phyloP scores from a whole-genome alignment of 1,284 basidiomycete species.

The Trametes polyzona region DNA sequence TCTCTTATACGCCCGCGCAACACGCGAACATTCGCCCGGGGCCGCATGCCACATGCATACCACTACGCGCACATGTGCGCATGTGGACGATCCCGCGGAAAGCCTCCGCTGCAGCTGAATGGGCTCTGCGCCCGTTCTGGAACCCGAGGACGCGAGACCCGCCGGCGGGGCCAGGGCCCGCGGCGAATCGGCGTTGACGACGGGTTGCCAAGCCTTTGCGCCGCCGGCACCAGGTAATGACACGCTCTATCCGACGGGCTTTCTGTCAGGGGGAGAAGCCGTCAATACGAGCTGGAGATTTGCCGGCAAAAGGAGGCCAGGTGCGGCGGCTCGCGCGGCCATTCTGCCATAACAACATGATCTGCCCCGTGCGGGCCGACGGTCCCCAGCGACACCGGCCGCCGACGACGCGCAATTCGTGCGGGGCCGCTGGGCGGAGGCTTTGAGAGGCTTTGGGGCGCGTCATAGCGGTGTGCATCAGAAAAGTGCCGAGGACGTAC shows the following conservation, averaged over 20 bases:
- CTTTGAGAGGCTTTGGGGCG: background rate
- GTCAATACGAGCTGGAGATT: conserved; percentile 16
- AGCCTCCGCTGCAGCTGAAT: too few relatives aligned
- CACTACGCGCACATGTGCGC: too few relatives aligned
- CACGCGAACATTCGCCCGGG: conserved; percentile 2
- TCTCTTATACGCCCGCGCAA: conserved; percentile 5
- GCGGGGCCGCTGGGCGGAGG: background rate
- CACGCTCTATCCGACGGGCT: too few relatives aligned
- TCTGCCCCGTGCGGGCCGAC: conserved; percentile 1
- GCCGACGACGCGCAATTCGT: background rate
- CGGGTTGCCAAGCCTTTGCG: too few relatives aligned
- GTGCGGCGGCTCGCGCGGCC: background rate
- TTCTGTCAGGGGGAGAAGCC: too few relatives aligned
- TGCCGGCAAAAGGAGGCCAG: conserved; percentile 13
- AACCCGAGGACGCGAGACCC: too few relatives aligned
- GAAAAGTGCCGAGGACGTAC: conserved; percentile 7
- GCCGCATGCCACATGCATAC: too few relatives aligned
- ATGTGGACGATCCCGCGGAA: too few relatives aligned
- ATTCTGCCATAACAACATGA: conserved; percentile 7
- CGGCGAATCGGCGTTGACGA: too few relatives aligned
- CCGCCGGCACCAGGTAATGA: too few relatives aligned
- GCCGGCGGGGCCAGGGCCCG: too few relatives aligned
- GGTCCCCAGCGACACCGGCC: background rate
- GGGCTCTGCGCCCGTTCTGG: too few relatives aligned
- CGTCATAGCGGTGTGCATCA: background rate